Conservation (phyloP, 108 stramenopile genomes). For the Nitzschia putrida region DNA sequence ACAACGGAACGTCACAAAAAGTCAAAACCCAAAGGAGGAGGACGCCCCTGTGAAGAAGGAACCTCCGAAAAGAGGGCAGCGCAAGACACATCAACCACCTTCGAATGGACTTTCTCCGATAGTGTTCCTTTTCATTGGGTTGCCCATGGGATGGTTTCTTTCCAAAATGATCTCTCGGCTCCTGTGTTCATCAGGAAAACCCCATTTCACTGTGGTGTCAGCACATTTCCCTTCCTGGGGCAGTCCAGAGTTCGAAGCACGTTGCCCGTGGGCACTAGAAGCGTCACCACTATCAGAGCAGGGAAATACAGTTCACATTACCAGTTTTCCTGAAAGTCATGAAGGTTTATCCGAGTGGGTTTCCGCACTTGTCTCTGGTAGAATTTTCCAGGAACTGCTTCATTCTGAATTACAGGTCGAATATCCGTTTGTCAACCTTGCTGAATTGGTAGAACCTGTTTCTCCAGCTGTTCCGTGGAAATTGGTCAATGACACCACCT, state of each 20-base stretch:
- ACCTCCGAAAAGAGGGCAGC: too few species aligned
- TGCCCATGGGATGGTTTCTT: too few species aligned
- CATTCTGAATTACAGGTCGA: not conserved
- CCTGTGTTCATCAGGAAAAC: too few species aligned
- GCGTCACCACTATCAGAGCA: not conserved
- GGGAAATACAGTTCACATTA: not conserved
- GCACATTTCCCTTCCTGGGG: not conserved
- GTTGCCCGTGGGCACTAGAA: not conserved
- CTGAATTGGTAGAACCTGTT: not conserved
- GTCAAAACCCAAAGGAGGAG: too few species aligned
- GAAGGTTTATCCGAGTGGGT: conserved; percentile 5
- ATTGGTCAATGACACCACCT: not conserved
- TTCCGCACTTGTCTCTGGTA: not conserved
- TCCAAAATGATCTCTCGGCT: too few species aligned
- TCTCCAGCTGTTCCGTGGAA: not conserved
- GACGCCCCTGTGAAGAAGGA: too few species aligned
- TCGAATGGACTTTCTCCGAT: too few species aligned
- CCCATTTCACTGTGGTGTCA: not conserved
- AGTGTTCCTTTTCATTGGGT: too few species aligned
- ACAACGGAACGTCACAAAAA: too few species aligned
- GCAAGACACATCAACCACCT: too few species aligned
- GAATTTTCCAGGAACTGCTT: not conserved
- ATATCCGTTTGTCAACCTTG: not conserved
- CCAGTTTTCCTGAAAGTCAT: not conserved
- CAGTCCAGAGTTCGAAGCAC: not conserved